Evolutionary conservation across 306 rosid species (phyloP).

Genomic region (Cucumis melo): DNA sequence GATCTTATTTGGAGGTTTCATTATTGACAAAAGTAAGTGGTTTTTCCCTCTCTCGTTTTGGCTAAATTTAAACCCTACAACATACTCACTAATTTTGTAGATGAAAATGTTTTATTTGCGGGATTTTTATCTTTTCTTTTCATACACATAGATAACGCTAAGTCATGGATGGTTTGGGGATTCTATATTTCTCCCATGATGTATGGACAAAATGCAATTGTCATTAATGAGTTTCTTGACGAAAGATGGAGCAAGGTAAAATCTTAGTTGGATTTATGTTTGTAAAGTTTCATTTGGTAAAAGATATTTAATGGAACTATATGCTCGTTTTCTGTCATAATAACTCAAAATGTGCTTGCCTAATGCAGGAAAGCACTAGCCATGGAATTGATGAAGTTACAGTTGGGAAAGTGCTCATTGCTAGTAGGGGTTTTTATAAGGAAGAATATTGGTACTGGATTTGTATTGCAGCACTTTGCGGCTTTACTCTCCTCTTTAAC

Average conservation of each 20-base stretch:
- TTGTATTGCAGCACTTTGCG: slow-evolving; percentile 48
- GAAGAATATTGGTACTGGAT: slow-evolving; percentile 66
- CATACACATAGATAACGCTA: slow-evolving; percentile 33
- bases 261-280: not conserved
- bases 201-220: slow-evolving; percentile 83
- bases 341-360: not conserved
- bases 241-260: slow-evolving; percentile 69
- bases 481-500: slow-evolving; percentile 53
- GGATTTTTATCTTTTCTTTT: not conserved
- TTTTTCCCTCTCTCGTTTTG: no score
- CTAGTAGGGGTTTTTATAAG: slow-evolving; percentile 35
- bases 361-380: slow-evolving; percentile 41
- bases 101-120: not conserved
- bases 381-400: slow-evolving; percentile 26
- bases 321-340: not conserved
- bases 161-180: slow-evolving; percentile 78
- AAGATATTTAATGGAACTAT: not conserved
- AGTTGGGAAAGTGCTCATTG: slow-evolving; percentile 50
- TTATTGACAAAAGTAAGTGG: slow-evolving; percentile 53
- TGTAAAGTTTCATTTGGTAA: not conserved
- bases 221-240: slow-evolving; percentile 74
- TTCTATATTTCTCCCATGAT: slow-evolving; percentile 75
- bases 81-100: not conserved
- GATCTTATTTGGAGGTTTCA: slow-evolving; percentile 81
- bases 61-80: not conserved